Evolutionary conservation across 1,284 basidiomycete genomes (phyloP).

Genomic region (Cerioporus squamosus): DNA sequence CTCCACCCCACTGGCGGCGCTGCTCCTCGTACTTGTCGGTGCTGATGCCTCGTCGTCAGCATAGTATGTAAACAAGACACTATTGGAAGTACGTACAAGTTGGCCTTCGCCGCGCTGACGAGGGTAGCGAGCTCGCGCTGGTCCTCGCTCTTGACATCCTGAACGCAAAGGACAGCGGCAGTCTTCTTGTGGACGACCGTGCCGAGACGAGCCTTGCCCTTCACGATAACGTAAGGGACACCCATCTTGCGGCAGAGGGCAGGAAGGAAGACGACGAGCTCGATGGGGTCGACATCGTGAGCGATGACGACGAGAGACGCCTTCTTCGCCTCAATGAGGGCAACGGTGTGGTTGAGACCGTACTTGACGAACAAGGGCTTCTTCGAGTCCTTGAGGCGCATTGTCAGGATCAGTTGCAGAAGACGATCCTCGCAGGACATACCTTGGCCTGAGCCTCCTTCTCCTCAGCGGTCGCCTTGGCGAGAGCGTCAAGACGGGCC

Average conservation of each 20-base stretch:
- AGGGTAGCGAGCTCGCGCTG: conserved; percentile 92
- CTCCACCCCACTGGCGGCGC: conserved; percentile 95
- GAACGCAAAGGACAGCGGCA: conserved; percentile 86
- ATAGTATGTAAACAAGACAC: not conserved
- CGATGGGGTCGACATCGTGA: conserved; percentile 98
- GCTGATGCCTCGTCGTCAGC: conserved; percentile 45
- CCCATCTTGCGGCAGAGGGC: conserved; percentile 99
- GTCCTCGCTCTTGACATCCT: conserved; percentile 96
- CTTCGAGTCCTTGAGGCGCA: conserved; percentile 67
- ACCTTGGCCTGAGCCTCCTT: conserved; percentile 78
- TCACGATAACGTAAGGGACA: conserved; percentile 97
- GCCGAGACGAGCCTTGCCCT: conserved; percentile 97
- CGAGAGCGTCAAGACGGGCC: conserved; percentile 82
- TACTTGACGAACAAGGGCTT: conserved; percentile 97
- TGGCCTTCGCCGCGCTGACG: conserved; percentile 94
- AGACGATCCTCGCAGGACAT: not conserved
- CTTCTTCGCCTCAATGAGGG: conserved; percentile 97
- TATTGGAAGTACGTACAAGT: conserved; percentile 69
- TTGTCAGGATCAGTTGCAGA: not conserved
- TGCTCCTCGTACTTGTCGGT: conserved; percentile 96
- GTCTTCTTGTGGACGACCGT: conserved; percentile 99
- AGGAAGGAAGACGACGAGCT: conserved; percentile 97
- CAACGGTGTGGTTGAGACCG: conserved; percentile 96
- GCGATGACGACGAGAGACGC: conserved; percentile 96
- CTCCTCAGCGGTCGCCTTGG: conserved; percentile 77